Conservation (phyloP, 129 eudicot species). For the Lactuca sativa region DNA sequence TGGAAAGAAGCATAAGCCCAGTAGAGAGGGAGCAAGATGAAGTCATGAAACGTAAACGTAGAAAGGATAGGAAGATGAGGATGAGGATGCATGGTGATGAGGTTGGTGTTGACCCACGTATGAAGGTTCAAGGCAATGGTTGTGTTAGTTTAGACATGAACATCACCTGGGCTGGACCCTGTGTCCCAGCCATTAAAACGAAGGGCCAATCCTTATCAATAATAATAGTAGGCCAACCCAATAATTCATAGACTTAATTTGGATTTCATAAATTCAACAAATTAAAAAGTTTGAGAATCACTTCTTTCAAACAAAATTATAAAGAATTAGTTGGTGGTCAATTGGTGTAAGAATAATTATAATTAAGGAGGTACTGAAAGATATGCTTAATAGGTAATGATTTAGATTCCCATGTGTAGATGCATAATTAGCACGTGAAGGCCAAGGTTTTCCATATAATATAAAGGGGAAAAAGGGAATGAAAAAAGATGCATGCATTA, state of each 20-base stretch:
- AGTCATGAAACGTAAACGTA: neutral
- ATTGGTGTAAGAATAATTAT: neutral
- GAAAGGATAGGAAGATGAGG: constrained; percentile 1
- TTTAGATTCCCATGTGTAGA: constrained; percentile 18
- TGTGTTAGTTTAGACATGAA: constrained; percentile 16
- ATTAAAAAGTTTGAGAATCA: neutral
- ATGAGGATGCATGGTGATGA: constrained; percentile 2
- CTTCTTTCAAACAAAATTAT: neutral
- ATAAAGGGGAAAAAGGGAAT: neutral
- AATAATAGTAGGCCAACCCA: constrained; percentile 12
- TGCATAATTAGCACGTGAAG: constrained; percentile 6
- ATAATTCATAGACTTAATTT: neutral
- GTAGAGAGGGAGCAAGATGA: neutral
- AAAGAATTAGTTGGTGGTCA: neutral
- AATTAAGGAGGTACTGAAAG: neutral
- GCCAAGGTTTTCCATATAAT: neutral
- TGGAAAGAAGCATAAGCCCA: neutral
- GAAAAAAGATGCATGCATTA: neutral
- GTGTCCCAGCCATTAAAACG: constrained; percentile 13
- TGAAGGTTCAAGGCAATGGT: neutral
- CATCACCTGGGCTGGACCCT: constrained; percentile 20
- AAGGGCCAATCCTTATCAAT: constrained; percentile 12
- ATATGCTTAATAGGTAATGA: constrained; percentile 5
- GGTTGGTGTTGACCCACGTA: constrained; percentile 16
- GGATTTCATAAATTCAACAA: neutral